Base-by-base conservation (phyloP, 129 eudicot genomes). In the Escallonia rubra region DNA sequence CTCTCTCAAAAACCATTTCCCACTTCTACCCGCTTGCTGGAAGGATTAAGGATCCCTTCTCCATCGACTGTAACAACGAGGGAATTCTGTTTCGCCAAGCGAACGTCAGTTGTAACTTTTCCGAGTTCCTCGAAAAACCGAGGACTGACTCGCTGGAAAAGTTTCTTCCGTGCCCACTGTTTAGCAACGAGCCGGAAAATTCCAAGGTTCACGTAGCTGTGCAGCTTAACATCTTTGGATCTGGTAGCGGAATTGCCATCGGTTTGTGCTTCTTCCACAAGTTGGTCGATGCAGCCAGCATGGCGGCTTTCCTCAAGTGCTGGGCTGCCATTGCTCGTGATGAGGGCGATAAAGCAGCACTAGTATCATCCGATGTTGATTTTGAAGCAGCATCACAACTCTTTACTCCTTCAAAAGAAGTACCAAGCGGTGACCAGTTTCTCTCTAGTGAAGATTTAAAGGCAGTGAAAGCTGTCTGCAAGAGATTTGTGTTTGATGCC, bases 21-120 rank as follows among this genome's bases (percentile, higher is more conserved):
- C 57, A 57, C 14, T 80, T 69, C 47, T 80, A 80, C 71, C 85
- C 80, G 8, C 43, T 80, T 2, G 78, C 85, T 0, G 80, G 80
- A 0, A 34, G 80, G 2, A 3, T 75, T 65, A 45, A 49, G 2
- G 69, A 65, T 7, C 9, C 10, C 4, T 7, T 47, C 34, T 57
- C 72, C 13, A 23, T 80, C 39, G 70, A 75, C 11, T 80, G 85
- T 55, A 71, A 70, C 47, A 80, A 80, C 64, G 49, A 70, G 42
- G 85, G 85, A 0, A 65, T 66, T 34, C 69, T 55, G 4, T 80
- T 74, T 14, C 16, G 56, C 4, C 50, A 43, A 0, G 48, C 76
- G 51, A 52, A 42, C 4, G 62, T 70, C 65, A 48, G 10, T 3
- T 39, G 61, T 3, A 1, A 12, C 58, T 34, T 80, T 10, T 34